These are phyloP conservation scores for Phytophthora sp. DNA, from an alignment of 352 stramenopile species.

Conservation along the genomic window DNA sequence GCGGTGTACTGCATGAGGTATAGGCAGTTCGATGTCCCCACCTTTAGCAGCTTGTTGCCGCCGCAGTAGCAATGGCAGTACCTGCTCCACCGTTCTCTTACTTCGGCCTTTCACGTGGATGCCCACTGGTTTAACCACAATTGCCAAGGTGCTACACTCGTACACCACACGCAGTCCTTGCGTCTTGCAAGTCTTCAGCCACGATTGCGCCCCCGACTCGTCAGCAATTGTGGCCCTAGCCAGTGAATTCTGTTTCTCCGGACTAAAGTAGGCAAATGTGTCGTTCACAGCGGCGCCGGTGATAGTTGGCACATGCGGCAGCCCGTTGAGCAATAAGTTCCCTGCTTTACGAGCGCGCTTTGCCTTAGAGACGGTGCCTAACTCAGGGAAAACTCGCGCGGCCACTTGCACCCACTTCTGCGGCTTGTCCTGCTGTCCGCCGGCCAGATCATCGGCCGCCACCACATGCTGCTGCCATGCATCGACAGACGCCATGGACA, in stretches of 20 bases:
- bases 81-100: conserved; percentile 51
- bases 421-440: not conserved
- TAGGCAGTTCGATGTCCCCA: conserved; percentile 29
- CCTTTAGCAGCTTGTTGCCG: not conserved
- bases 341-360: conserved; percentile 60
- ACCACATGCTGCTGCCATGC: conserved; percentile 29
- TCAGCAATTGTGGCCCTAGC: not conserved
- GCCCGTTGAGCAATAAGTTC: conserved; percentile 51
- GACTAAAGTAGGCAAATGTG: conserved; percentile 38
- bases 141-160: conserved; percentile 48
- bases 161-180: conserved; percentile 67
- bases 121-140: conserved; percentile 65
- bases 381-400: conserved; percentile 47
- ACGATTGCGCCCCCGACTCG: conserved; percentile 15
- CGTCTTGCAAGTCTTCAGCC: conserved; percentile 47
- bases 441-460: conserved; percentile 18
- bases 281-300: conserved; percentile 36
- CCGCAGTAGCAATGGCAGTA: conserved; percentile 46
- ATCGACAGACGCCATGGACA: not conserved
- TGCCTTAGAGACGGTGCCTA: conserved; percentile 68
- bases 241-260: conserved; percentile 11
- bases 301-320: conserved; percentile 42
- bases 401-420: conserved; percentile 61
- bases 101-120: conserved; percentile 70
- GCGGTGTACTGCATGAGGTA: conserved; percentile 59